A percentile compares a stretch with the other conserved stretches of the same genome.
phyloP scores from a whole-genome alignment of 768 basidiomycete genomes.

The Tremella mesenterica region DNA sequence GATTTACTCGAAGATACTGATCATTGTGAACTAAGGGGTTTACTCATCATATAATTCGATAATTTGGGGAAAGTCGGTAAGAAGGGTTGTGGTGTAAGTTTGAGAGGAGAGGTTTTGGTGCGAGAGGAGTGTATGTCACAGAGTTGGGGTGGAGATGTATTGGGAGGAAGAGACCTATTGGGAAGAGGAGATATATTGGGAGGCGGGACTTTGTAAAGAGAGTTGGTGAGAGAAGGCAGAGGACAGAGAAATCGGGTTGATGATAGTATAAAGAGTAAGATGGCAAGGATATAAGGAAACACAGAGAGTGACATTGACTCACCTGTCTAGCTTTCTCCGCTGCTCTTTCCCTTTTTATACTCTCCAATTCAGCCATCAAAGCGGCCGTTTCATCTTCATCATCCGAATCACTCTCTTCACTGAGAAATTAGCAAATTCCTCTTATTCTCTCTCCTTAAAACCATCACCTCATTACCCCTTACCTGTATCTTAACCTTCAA shows the following conservation, averaged over 20 bases:
- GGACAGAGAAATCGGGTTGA: background rate
- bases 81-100: too few species aligned
- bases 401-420: conserved; percentile 47
- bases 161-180: too few species aligned
- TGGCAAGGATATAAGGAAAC: background rate
- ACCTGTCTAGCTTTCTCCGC: conserved; percentile 71
- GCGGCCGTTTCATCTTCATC: conserved; percentile 91
- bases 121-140: too few species aligned
- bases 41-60: too few species aligned
- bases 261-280: background rate
- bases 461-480: conserved; percentile 47
- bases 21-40: too few species aligned
- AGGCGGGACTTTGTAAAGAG: too few species aligned
- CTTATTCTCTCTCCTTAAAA: background rate
- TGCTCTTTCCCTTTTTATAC: conserved; percentile 91
- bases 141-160: too few species aligned
- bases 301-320: conserved; percentile 15
- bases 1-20: background rate
- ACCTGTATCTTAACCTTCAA: conserved; percentile 40
- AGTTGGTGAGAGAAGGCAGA: background rate
- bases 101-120: too few species aligned
- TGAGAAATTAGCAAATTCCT: conserved; percentile 1
- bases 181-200: too few species aligned
- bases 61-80: too few species aligned
- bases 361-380: conserved; percentile 89